Evolutionary conservation across 2,329 filamentous ascomycete genomes (phyloP), one percentile per base, ranked within the genome.

Genomic region (Ilyonectria robusta): DNA sequence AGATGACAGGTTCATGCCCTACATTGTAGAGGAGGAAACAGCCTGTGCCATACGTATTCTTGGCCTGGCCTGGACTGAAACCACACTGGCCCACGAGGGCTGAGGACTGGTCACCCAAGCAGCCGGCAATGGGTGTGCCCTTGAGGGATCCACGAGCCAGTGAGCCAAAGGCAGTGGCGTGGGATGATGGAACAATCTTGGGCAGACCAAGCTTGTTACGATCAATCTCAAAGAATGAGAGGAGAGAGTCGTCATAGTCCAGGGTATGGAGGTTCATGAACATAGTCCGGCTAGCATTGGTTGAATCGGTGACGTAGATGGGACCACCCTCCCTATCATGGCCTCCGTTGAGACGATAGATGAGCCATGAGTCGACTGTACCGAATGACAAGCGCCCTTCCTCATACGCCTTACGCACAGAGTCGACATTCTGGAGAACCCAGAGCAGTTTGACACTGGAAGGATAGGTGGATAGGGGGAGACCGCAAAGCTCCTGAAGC

Each of bases 11-110:
- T 79, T 94, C 91, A 46, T 90, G 87, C 59, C 94, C 94, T 37
- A 97, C 93, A 76, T 97, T 97, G 83, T 96, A 97, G 5, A 97
- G 87, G 71, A 97, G 84, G 84, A 97, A 97, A 78, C 93, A 96
- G 47, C 94, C 94, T 0, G 94, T 97, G 44, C 94, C 94, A 78
- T 97, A 97, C 0, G 94, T 97, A 81, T 96, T 97, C 85, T 97
- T 97, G 50, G 94, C 94, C 74, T 90, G 89, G 58, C 94, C 94
- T 1, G 93, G 91, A 4, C 86, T 88, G 82, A 97, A 97, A 15
- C 93, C 94, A 78, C 93, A 92, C 80, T 97, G 94, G 53, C 94
- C 94, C 21, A 97, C 93, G 57, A 97, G 84, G 17, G 94, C 94
- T 60, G 93, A 92, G 46, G 94, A 95, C 81, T 97, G 94, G 77